phyloP scores from a whole-genome alignment of 768 basidiomycete species.

The Kwoniella botswanensis region DNA sequence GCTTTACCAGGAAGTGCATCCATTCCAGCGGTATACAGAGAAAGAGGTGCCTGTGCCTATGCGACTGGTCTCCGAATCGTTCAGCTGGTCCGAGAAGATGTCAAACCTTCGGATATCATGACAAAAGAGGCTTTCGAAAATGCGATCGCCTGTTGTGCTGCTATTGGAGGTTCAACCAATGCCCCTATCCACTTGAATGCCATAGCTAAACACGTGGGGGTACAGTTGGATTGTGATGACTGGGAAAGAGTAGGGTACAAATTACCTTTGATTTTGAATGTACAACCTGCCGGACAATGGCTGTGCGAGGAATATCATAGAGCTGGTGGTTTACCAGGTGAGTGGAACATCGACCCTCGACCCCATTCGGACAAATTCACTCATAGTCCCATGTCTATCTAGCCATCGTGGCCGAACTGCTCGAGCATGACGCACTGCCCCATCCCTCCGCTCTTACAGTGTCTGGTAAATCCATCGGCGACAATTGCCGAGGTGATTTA shows the following conservation, averaged over 20 bases:
- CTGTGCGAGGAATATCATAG: conserved; percentile 54
- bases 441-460: conserved; percentile 48
- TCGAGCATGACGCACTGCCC: conserved; percentile 40
- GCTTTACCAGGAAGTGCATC: conserved; percentile 53
- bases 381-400: background rate
- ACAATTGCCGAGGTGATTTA: conserved; percentile 51
- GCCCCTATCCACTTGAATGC: conserved; percentile 54
- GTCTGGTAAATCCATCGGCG: conserved; percentile 48
- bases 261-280: conserved; percentile 47
- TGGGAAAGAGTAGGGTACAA: conserved; percentile 51
- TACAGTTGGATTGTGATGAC: conserved; percentile 44
- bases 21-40: conserved; percentile 57
- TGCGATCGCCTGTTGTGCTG: conserved; percentile 48
- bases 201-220: conserved; percentile 52
- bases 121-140: conserved; percentile 53
- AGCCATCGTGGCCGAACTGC: conserved; percentile 52
- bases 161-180: conserved; percentile 54
- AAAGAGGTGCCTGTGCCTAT: conserved; percentile 56
- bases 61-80: conserved; percentile 53
- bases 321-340: conserved; percentile 53
- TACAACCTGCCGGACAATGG: conserved; percentile 51
- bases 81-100: conserved; percentile 53
- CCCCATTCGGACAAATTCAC: too few relatives aligned
- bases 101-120: conserved; percentile 56
- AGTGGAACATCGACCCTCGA: conserved; percentile 3